phyloP scores from a whole-genome alignment of 108 stramenopile species.

The Aureococcus anophagefferens region DNA sequence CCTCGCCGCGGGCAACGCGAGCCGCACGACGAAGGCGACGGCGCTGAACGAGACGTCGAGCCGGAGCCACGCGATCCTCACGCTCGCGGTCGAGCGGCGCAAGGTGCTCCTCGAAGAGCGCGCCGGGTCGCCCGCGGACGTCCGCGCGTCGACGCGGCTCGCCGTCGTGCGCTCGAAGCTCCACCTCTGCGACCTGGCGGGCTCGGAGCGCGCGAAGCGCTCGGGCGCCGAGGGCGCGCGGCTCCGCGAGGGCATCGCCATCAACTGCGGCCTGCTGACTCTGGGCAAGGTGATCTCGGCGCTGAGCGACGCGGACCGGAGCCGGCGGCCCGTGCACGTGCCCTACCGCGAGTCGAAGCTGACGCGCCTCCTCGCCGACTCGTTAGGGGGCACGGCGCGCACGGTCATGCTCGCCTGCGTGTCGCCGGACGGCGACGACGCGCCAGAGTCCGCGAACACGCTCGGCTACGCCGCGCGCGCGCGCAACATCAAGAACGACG shows the following conservation, averaged over 20 bases:
- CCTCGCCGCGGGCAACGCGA: slow-evolving; percentile 47
- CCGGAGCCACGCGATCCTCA: slow-evolving; percentile 88
- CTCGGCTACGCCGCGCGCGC: slow-evolving; percentile 14
- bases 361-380: slow-evolving; percentile 87
- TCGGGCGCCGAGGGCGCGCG: slow-evolving; percentile 56
- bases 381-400: slow-evolving; percentile 72
- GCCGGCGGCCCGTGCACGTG: slow-evolving; percentile 27
- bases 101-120: slow-evolving; percentile 16
- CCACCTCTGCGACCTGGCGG: slow-evolving; percentile 78
- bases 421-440: slow-evolving; percentile 5
- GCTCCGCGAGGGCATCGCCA: slow-evolving; percentile 74
- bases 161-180: slow-evolving; percentile 43
- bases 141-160: slow-evolving; percentile 1
- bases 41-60: slow-evolving; percentile 72
- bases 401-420: slow-evolving; percentile 23
- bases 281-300: slow-evolving; percentile 47
- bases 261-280: slow-evolving; percentile 67
- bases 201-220: slow-evolving; percentile 60
- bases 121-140: slow-evolving; percentile 13
- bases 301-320: slow-evolving; percentile 14
- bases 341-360: slow-evolving; percentile 83
- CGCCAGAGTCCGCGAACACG: not conserved
- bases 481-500: slow-evolving; percentile 10
- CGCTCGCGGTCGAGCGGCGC: slow-evolving; percentile 48
- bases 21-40: slow-evolving; percentile 67